phyloP scores from a whole-genome alignment of 371 early-diverging fungal genomes.

The Mucor lusitanicus region DNA sequence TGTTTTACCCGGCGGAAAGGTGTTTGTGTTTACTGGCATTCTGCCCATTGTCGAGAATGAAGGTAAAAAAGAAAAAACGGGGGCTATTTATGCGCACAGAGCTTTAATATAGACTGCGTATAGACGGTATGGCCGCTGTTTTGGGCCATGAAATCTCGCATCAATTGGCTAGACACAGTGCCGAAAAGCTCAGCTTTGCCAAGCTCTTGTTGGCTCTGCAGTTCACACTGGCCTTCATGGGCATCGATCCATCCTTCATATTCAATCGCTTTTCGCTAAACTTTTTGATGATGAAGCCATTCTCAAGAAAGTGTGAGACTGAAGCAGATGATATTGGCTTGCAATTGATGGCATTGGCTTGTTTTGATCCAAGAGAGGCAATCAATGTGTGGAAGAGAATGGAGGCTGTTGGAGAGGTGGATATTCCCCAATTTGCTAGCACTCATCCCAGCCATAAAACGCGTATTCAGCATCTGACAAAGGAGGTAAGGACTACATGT shows the following conservation, averaged over 20 bases:
- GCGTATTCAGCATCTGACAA: slow-evolving; percentile 68
- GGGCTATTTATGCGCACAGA: neutral
- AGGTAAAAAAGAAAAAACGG: no score
- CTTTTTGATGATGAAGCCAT: slow-evolving; percentile 76
- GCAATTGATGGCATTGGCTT: slow-evolving; percentile 88
- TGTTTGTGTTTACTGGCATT: slow-evolving; percentile 90
- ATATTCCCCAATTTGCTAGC: slow-evolving; percentile 69
- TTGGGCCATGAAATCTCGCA: slow-evolving; percentile 90
- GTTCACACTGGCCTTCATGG: slow-evolving; percentile 42
- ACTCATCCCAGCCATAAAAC: slow-evolving; percentile 86
- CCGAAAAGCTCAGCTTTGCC: slow-evolving; percentile 79
- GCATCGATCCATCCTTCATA: slow-evolving; percentile 52
- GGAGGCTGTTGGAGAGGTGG: slow-evolving; percentile 33
- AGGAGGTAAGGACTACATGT: slow-evolving; percentile 50
- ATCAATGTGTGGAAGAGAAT: slow-evolving; percentile 65
- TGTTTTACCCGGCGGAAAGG: slow-evolving; percentile 91
- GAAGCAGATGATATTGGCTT: slow-evolving; percentile 94
- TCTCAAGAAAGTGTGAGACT: slow-evolving; percentile 85
- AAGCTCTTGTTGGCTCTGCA: slow-evolving; percentile 62
- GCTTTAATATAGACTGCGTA: neutral
- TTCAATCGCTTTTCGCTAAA: slow-evolving; percentile 55
- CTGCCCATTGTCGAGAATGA: slow-evolving; percentile 80
- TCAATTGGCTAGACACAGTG: slow-evolving; percentile 81
- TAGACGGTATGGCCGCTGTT: slow-evolving; percentile 91
- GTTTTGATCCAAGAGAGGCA: slow-evolving; percentile 87